Base-by-base conservation (phyloP, 1,284 basidiomycete genomes). In the Apiotrichum laibachii region DNA sequence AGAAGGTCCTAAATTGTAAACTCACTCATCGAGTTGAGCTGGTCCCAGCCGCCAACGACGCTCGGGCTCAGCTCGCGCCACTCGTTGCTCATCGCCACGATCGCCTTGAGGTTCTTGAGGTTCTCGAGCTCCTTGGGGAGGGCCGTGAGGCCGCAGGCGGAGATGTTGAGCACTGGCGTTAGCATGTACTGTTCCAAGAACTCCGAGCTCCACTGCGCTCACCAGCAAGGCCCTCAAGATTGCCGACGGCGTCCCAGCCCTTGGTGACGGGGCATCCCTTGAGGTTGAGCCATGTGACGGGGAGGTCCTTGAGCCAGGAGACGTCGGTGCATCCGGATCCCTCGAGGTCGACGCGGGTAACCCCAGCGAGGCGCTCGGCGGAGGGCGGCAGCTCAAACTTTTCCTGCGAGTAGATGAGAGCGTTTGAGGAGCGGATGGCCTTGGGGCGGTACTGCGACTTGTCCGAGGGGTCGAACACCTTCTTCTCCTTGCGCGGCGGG, bases 21-120 rank as follows among this genome's bases (percentile, higher is more conserved):
- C 75, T 37, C 48, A 77, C 75, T 77, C 34, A 77, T 59, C 2
- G 73, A 75, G 55, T 77, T 77, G 22, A 77, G 65, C 35, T 75
- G 67, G 47, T 60, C 65, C 75, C 75, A 77, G 1, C 56, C 59
- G 0, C 52, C 44, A 0, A 76, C 57, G 6, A 75, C 69, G 1
- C 64, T 64, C 5, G 48, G 45, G 55, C 71, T 69, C 2, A 77
- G 57, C n/a, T 50, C 37, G 19, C 49, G 60, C 73, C 73, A 77
- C 31, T 68, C 67, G 53, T 75, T 75, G 55, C 67, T 68, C 67
- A 73, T 75, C 31, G 72, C 75, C 5, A 77, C 75, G 7, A 77
- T 35, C 22, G 75, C 75, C 65, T 77, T 77, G 45, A 77, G 63
- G 34, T 68, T 72, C 1, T 45, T 50, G n/a, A 75, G 61, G 1